Evolutionary conservation across 129 eudicot species (phyloP).

Genomic region (Cynara cardunculus): DNA sequence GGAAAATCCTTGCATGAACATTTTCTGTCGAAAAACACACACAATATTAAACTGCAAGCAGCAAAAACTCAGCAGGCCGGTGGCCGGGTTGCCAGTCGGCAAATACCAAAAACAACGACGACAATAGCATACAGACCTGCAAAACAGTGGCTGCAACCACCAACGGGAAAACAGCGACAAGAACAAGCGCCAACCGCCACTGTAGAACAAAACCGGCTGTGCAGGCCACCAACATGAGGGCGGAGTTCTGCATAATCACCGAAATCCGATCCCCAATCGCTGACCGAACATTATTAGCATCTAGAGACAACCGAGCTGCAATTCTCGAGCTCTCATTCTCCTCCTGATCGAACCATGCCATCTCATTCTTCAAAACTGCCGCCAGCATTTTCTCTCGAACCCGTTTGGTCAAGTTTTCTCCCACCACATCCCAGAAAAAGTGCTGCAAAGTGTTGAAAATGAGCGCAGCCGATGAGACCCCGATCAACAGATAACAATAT

Average conservation of each 20-base stretch:
- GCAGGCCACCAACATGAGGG: conserved; percentile 93
- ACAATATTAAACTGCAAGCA: neutral
- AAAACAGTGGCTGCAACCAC: conserved; percentile 92
- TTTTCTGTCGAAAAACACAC: conserved; percentile 48
- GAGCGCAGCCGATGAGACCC: conserved; percentile 83
- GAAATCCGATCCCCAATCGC: conserved; percentile 92
- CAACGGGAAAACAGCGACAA: conserved; percentile 84
- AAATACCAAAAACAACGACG: neutral
- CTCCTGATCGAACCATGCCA: conserved; percentile 97
- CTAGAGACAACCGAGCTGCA: conserved; percentile 82
- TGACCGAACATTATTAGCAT: conserved; percentile 84
- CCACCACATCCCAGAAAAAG: conserved; percentile 92
- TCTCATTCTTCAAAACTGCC: conserved; percentile 74
- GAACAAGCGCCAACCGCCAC: conserved; percentile 96
- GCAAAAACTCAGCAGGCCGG: neutral
- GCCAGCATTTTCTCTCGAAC: conserved; percentile 84
- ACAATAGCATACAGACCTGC: conserved; percentile 47
- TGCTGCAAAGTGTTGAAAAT: conserved; percentile 84
- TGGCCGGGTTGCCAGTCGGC: neutral
- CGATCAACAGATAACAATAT: conserved; percentile 76
- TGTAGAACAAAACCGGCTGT: conserved; percentile 87
- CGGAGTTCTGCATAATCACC: conserved; percentile 90
- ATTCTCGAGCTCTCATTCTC: conserved; percentile 92
- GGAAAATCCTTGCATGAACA: conserved; percentile 97
- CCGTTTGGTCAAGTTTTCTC: conserved; percentile 85